A percentile compares a stretch with the other conserved stretches of the same genome.
phyloP scores from a whole-genome alignment of 1,284 basidiomycete species.

The Trametes versicolor region DNA sequence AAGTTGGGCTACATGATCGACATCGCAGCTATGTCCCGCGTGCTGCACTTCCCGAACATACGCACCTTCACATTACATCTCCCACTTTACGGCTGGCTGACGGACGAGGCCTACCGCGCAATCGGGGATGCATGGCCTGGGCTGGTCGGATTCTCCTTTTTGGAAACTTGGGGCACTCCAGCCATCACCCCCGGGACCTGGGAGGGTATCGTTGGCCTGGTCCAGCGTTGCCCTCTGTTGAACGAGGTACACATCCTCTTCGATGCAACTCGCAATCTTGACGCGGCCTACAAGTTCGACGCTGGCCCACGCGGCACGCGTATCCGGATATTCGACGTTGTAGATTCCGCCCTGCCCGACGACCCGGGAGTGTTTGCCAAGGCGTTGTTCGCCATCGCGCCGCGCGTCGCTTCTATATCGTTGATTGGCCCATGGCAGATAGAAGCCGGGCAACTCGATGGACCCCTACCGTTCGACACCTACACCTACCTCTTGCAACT shows the following conservation, averaged over 20 bases:
- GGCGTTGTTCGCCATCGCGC: conserved; percentile 6
- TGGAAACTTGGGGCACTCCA: neutral
- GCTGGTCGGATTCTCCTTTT: neutral
- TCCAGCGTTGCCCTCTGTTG: neutral
- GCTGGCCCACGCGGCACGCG: neutral
- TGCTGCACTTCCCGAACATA: conserved; percentile 3
- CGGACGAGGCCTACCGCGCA: neutral
- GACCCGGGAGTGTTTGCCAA: conserved; percentile 4
- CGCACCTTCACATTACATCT: neutral
- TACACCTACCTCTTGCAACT: neutral
- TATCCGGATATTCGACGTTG: conserved; percentile 5
- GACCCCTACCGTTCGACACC: neutral
- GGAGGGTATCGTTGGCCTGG: neutral
- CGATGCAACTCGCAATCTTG: neutral
- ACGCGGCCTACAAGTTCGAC: neutral
- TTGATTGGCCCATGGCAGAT: neutral
- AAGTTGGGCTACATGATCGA: neutral
- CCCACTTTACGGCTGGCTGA: neutral
- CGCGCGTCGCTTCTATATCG: neutral
- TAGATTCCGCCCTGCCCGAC: conserved; percentile 2
- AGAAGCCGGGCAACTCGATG: neutral
- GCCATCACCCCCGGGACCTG: neutral
- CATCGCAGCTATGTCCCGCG: neutral
- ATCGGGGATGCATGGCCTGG: conserved; percentile 3
- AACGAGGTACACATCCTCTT: neutral